Base-by-base conservation (phyloP, 345 rosid species). In the Triadica sebifera region DNA sequence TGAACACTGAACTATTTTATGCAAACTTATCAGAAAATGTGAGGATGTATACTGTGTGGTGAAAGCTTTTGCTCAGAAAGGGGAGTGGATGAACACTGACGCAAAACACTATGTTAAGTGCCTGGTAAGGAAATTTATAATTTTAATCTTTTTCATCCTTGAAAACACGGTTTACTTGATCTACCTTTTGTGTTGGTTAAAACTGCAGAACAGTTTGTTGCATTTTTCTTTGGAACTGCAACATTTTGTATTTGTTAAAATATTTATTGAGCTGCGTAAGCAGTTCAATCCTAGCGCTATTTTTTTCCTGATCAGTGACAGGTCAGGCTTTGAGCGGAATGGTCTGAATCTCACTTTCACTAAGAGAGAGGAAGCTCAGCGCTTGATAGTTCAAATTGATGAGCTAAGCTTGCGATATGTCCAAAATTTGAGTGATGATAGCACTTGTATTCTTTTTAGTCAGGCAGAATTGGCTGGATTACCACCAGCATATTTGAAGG, bases 311-410 rank as follows among this genome's bases (percentile, higher is more conserved):
- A 84, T 84, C 90, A 87, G 94, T 95, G 97, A 92, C 98, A 92
- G 98, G 88, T 95, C 63, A 86, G 97, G 92, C 74, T 92, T 89
- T 45, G 98, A 95, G 89, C 77, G 85, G 75, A 92, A 86, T 86
- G 99, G 98, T 79, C 78, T 92, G 79, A 86, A 89, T 83, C 99
- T 95, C 76, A 87, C 97, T 72, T 64, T 84, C 74, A 85, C 86
- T 47, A 92, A 92, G 84, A 89, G 89, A 83, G 87, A 86, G 73
- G 96, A 92, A 88, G 91, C 88, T 65, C 88, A 89, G 67, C 89
- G 90, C 71, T 70, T 92, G 89, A 89, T 71, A 76, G 59, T 80
- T 76, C 87, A 89, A 83, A 92, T 91, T 81, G 92, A 89, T 70
- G 91, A 89, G 76, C 82, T 94, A 70, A 86, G 93, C 84, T 77